Evolutionary conservation across 495 filamentous ascomycete species (phyloP).

Genomic region (Stereocaulon alpinum): DNA sequence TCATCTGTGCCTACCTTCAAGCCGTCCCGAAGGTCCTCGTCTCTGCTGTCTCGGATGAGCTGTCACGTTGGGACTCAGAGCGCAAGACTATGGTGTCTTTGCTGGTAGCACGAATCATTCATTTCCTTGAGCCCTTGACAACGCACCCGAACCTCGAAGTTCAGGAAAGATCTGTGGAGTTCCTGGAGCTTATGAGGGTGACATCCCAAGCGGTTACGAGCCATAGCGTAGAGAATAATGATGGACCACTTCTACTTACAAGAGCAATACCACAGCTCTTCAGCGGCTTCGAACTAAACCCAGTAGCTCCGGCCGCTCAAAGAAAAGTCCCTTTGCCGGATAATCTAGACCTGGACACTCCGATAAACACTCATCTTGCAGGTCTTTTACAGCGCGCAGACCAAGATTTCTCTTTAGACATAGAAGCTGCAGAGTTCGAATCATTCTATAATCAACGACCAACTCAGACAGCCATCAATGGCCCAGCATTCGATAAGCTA

Average conservation of each 20-base stretch:
- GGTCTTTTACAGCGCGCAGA: conserved; percentile 52
- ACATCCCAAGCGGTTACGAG: conserved; percentile 65
- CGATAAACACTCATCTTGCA: conserved; percentile 69
- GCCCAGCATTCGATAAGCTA: conserved; percentile 27
- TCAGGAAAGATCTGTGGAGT: conserved; percentile 92
- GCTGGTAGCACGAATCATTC: conserved; percentile 65
- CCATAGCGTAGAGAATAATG: conserved; percentile 43
- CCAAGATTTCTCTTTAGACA: conserved; percentile 35
- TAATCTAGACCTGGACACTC: conserved; percentile 60
- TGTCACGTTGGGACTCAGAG: conserved; percentile 47
- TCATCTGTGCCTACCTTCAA: conserved; percentile 72
- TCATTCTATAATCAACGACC: conserved; percentile 58
- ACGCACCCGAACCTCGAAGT: conserved; percentile 82
- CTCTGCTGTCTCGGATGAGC: conserved; percentile 47
- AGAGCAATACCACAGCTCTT: conserved; percentile 85
- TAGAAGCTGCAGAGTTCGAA: conserved; percentile 54
- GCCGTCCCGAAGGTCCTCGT: conserved; percentile 76
- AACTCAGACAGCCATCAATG: conserved; percentile 10
- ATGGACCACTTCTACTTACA: conserved; percentile 70
- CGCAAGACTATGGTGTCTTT: conserved; percentile 61
- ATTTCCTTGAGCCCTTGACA: conserved; percentile 65
- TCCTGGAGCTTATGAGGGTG: conserved; percentile 76
- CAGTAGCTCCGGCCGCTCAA: conserved; percentile 74
- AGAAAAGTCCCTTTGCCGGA: conserved; percentile 73
- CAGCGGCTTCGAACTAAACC: conserved; percentile 75